Evolutionary conservation across 2,329 filamentous ascomycete genomes (phyloP), one percentile per base, ranked within the genome.

Genomic region (Venturiaceae sp.): DNA sequence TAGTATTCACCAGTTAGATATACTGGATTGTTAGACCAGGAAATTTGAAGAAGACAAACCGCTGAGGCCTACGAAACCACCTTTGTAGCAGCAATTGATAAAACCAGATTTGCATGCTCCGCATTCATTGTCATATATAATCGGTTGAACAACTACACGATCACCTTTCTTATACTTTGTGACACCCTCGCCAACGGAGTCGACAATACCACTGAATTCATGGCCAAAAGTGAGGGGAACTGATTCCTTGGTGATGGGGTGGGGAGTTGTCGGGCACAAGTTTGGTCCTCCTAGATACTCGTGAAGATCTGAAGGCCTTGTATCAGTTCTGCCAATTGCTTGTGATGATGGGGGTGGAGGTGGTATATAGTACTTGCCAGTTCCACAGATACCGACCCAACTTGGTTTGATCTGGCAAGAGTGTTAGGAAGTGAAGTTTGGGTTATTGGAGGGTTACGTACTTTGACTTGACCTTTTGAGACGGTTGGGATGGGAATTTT

Each of bases 101-200:
- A 77, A 66, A 0, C 77, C 77, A n/a, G 77, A 74, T 59, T 74
- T 69, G 63, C 80, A 83, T 6, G 78, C 74, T 11, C 73, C 72
- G 64, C 79, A 82, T 13, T 75, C 76, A 7, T 74, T 75, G 58
- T 80, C 78, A 65, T 80, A 82, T 52, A 81, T 80, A 66, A 80
- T 81, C 8, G 80, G 79, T 62, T 80, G 75, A 1, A 80, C 89
- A 1, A 95, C 90, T 21, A 94, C 91, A 30, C 90, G 70, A 62
- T 79, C 75, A 14, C 63, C 69, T 59, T 74, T 75, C 65, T 74
- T 68, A 58, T 77, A 64, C 7, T 72, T 74, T 53, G 66, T 76
- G 23, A 78, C 72, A 1, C 60, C 70, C 6, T 71, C 63, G 14
- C 77, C 77, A 57, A 77, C 69, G 50, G 74, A 67, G 47, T 80